Base-by-base conservation (phyloP, 441 rosid genomes). In the Eugenia klotzschiana region DNA sequence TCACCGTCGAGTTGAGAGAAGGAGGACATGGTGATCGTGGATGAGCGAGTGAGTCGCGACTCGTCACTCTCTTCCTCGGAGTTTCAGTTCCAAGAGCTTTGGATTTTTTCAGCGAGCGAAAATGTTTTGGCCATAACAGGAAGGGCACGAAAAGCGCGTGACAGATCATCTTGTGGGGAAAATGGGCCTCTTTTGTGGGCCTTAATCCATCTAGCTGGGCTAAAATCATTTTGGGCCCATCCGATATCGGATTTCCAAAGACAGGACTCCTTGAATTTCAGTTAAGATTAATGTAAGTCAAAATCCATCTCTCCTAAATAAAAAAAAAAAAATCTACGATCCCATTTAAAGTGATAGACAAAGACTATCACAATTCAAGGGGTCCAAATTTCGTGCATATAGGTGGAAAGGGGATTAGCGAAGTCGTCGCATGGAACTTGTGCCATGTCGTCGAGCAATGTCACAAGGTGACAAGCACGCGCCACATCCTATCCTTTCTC, bases 1-100 rank as follows among this genome's bases (percentile, higher is more conserved):
- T 89, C 92, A 22, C 85, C 89, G 54, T 82, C 85, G 82, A 84
- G 83, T 82, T 85, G 86, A 50, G 87, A 89, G 57, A 92, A 92
- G 64, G 92, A 87, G 11, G 89, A 85, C 82, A 85, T 88, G 4
- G 86, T 73, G 51, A 94, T 89, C 97, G 92, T 90, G 82, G 69
- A 23, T 79, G n/a, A 64, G 83, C 60, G 83, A 23, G 40, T 33
- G 15, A 6, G 46, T 16, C 22, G 77, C 77, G 79, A 13, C 82
- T 79, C 69, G 55, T 82, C 27, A 52, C 86, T 79, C 29, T 82
- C 79, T 51, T 37, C 54, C 51, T 57, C 29, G 72, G 46, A 69
- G 74, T 29, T 29, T 60, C 74, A 64, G 74, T 64, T 54, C 25
- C 12, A 54, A 54, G 25, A 54, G 57, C 25, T 3, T 4, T 7